Conservation (phyloP, 805 yeast species). For the Vanderwaltozyma tropicalis region DNA sequence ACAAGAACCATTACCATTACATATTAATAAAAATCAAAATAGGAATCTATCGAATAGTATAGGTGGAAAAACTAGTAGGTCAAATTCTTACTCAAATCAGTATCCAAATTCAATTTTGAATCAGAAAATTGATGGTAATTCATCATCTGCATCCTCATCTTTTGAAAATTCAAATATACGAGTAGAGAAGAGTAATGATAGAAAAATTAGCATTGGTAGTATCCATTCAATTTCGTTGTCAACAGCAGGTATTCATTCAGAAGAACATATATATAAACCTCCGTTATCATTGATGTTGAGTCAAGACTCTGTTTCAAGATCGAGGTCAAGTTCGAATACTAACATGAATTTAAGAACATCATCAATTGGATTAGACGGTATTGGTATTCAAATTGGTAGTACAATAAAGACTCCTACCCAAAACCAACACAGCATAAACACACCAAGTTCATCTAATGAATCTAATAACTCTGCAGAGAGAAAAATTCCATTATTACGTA, state of each 20-base stretch:
- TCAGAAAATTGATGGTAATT: neutral
- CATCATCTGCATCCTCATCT: constrained; percentile 1
- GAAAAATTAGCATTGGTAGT: constrained; percentile 2
- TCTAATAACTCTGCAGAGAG: constrained; percentile 1
- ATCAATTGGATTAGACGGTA: neutral
- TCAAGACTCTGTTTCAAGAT: constrained; percentile 9
- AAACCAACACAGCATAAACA: neutral
- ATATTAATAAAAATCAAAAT: neutral
- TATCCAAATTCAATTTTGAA: neutral
- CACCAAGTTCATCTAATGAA: neutral
- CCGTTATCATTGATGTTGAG: constrained; percentile 4
- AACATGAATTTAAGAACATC: constrained; percentile 1
- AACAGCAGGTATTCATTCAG: neutral
- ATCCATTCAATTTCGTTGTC: neutral
- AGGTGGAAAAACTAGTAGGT: neutral
- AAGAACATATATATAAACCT: constrained; percentile 2
- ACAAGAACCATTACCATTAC: neutral
- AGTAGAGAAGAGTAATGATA: neutral
- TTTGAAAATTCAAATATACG: neutral
- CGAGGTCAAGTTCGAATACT: constrained; percentile 6
- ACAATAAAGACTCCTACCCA: neutral
- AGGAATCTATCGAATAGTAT: neutral
- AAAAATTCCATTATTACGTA: constrained; percentile 20
- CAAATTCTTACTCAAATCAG: neutral
- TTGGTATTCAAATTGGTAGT: neutral